A percentile compares a stretch with the other conserved stretches of the same genome.
Conservation (phyloP, 352 stramenopile genomes). For the Globisporangium canariense region DNA sequence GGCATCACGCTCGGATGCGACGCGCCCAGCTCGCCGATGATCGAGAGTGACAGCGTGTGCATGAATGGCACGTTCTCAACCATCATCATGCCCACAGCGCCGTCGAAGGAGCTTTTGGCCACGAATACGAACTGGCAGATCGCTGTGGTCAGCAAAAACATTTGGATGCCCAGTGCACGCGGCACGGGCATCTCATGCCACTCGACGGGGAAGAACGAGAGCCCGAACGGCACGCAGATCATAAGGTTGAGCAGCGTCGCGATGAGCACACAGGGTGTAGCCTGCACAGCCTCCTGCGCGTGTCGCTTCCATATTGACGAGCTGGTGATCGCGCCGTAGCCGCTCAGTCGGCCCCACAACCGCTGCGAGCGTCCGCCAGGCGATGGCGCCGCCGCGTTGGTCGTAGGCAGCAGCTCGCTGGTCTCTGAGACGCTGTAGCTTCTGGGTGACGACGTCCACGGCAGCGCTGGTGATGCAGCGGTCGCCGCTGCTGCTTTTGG, state of each 20-base stretch:
- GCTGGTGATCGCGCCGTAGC: conserved; percentile 9
- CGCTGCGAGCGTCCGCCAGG: conserved; percentile 20
- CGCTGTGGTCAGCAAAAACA: conserved; percentile 77
- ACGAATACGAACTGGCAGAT: conserved; percentile 85
- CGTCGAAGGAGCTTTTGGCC: conserved; percentile 68
- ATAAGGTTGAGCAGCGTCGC: conserved; percentile 82
- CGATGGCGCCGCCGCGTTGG: conserved; percentile 14
- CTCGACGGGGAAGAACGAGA: conserved; percentile 83
- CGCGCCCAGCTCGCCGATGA: conserved; percentile 82
- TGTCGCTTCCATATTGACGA: conserved; percentile 20
- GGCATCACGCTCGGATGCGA: conserved; percentile 71
- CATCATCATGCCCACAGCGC: conserved; percentile 89
- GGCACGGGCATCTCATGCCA: conserved; percentile 75
- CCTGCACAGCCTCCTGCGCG: conserved; percentile 33
- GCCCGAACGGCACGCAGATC: conserved; percentile 83
- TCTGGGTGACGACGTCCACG: conserved; percentile 7
- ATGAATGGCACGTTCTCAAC: conserved; percentile 96
- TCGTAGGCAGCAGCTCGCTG: conserved; percentile 26
- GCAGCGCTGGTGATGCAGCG: conserved; percentile 6
- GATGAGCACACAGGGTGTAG: conserved; percentile 57
- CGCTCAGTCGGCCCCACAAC: conserved; percentile 21
- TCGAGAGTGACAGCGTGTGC: conserved; percentile 83
- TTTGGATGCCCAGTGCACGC: conserved; percentile 74
- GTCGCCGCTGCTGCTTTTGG: conserved; percentile 20
- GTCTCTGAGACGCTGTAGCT: conserved; percentile 17